Percentiles rank a stretch among this genome's conserved stretches.
Evolutionary conservation across 305 asterid species (phyloP).

Genomic region (Plantago lanceolata): DNA sequence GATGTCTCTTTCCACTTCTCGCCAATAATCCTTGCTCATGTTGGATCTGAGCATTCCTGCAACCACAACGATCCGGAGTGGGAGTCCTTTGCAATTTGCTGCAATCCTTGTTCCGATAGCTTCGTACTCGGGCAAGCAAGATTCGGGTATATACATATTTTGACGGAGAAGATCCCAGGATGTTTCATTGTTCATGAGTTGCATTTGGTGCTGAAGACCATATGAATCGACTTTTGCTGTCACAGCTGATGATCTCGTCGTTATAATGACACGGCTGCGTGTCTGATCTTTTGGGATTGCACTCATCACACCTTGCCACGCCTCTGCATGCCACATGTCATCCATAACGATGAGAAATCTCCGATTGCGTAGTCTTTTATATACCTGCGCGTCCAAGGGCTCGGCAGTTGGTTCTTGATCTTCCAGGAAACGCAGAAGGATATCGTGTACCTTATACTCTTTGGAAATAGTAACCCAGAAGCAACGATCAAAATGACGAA

Average conservation of each 20-base stretch:
- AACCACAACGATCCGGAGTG: slow-evolving; percentile 4
- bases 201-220: neutral
- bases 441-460: neutral
- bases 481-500: too few species aligned
- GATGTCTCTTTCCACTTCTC: neutral
- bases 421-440: neutral
- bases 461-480: neutral
- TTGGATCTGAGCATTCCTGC: slow-evolving; percentile 6
- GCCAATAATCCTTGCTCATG: neutral
- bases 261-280: slow-evolving; percentile 13
- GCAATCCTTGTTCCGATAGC: slow-evolving; percentile 9
- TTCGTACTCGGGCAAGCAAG: neutral
- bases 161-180: slow-evolving; percentile 4
- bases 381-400: neutral
- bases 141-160: neutral
- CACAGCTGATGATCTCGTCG: slow-evolving; percentile 7
- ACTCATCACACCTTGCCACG: neutral
- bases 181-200: neutral
- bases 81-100: slow-evolving; percentile 2
- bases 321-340: slow-evolving; percentile 14
- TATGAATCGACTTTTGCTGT: neutral
- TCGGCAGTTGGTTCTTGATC: neutral
- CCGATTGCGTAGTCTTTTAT: neutral
- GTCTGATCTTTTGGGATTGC: slow-evolving; percentile 2
- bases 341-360: slow-evolving; percentile 16